Evolutionary conservation across 345 rosid genomes (phyloP).

Genomic region (Microcos paniculata): DNA sequence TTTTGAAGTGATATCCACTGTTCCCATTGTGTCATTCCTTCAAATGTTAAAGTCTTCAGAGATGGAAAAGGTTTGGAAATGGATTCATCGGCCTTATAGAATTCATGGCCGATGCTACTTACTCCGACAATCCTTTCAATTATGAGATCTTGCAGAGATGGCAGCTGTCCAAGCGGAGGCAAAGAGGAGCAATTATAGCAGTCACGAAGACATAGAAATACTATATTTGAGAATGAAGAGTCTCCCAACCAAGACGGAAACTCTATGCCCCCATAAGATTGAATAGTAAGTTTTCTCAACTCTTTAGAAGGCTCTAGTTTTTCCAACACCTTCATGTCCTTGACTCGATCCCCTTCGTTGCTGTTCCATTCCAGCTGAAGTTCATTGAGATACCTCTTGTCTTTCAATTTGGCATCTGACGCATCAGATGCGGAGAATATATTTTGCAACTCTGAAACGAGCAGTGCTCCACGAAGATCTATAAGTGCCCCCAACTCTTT

Average conservation of each 20-base stretch:
- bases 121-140: constrained; percentile 12
- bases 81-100: constrained; percentile 6
- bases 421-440: constrained; percentile 6
- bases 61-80: constrained; percentile 9
- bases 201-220: neutral
- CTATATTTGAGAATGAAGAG: constrained; percentile 16
- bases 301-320: constrained; percentile 17
- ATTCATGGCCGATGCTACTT: constrained; percentile 19
- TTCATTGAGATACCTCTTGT: constrained; percentile 7
- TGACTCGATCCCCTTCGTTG: neutral
- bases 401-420: constrained; percentile 9
- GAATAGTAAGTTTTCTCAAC: constrained; percentile 19
- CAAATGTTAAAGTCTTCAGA: constrained; percentile 15
- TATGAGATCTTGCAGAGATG: neutral
- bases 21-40: constrained; percentile 6
- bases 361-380: constrained; percentile 19
- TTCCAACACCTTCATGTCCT: constrained; percentile 11
- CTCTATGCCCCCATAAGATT: constrained; percentile 9
- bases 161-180: constrained; percentile 30
- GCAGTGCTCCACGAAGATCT: constrained; percentile 3
- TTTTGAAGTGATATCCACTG: neutral
- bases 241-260: constrained; percentile 32
- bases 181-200: constrained; percentile 23
- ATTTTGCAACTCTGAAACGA: constrained; percentile 17
- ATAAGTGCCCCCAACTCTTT: constrained; percentile 9